These are phyloP conservation scores for Xylaria cubensis DNA, from an alignment of 495 filamentous ascomycete species.

Conservation along the genomic window DNA sequence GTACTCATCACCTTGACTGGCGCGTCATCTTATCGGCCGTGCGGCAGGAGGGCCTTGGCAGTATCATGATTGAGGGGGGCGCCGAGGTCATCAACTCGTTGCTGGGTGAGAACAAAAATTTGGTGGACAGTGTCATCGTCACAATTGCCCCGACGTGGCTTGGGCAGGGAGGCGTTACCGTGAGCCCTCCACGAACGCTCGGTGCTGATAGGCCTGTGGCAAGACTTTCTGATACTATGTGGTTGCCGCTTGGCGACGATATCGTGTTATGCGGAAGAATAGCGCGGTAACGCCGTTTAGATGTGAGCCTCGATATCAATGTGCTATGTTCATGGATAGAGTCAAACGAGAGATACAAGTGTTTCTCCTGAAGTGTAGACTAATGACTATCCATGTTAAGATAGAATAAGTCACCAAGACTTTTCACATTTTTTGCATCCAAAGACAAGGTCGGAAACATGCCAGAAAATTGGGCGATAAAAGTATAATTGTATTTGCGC, in stretches of 20 bases:
- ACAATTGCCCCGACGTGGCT: constrained; percentile 87
- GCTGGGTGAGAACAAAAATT: constrained; percentile 63
- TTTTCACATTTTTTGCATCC: not conserved
- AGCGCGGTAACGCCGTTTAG: not conserved
- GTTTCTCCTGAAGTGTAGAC: not conserved
- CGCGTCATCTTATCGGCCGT: constrained; percentile 64
- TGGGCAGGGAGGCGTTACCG: constrained; percentile 76
- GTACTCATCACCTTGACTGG: constrained; percentile 59
- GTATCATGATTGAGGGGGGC: constrained; percentile 90
- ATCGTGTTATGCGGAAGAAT: constrained; percentile 77
- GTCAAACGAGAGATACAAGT: not conserved
- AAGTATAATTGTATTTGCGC: not conserved
- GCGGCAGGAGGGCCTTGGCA: constrained; percentile 66
- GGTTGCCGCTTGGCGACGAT: constrained; percentile 78
- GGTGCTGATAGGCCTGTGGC: constrained; percentile 60
- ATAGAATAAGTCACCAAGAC: not conserved
- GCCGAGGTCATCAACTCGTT: constrained; percentile 79
- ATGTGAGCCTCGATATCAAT: not conserved
- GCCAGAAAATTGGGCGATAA: not conserved
- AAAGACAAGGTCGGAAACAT: not conserved
- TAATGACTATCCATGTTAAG: not conserved
- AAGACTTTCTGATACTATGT: constrained; percentile 70
- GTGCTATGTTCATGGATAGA: not conserved
- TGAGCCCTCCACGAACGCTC: constrained; percentile 64
- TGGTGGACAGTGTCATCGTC: constrained; percentile 77